phyloP scores from a whole-genome alignment of 2,329 filamentous ascomycete species.

The Ustulina deusta region DNA sequence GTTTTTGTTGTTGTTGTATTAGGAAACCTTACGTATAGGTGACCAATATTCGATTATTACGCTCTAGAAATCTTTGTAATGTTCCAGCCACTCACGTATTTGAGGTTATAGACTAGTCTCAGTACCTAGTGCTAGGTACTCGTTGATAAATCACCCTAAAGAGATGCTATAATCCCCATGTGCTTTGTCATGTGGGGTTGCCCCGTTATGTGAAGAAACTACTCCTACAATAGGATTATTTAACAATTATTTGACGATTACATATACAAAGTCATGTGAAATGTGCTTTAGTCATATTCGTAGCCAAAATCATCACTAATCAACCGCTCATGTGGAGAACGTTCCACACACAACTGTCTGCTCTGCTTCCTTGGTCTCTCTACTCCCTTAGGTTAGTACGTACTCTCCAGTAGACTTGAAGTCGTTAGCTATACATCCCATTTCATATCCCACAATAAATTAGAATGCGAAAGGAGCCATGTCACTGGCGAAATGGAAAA shows the following conservation, averaged over 20 bases:
- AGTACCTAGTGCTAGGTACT: neutral
- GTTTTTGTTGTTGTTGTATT: no score
- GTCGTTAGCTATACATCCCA: neutral
- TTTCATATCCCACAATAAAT: neutral
- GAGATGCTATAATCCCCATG: neutral
- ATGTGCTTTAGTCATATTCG: conserved; percentile 20
- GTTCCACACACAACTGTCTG: no score
- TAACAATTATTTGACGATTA: conserved; percentile 42
- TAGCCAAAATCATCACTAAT: conserved; percentile 25
- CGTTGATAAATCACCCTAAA: neutral
- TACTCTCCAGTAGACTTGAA: neutral
- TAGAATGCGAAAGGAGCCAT: neutral
- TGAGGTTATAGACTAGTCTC: no score
- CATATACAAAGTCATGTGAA: conserved; percentile 55
- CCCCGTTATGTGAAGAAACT: neutral
- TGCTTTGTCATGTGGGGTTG: conserved; percentile 33
- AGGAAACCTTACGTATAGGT: no score
- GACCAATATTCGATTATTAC: no score
- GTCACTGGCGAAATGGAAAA: neutral
- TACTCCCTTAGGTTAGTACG: neutral
- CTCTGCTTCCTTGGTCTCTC: no score
- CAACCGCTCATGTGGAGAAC: conserved; percentile 9
- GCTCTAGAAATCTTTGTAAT: no score
- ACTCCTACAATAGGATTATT: neutral
- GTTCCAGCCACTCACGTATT: no score